These are phyloP conservation scores for Lentinula lateritia DNA, from an alignment of 768 basidiomycete species.

Conservation along the genomic window DNA sequence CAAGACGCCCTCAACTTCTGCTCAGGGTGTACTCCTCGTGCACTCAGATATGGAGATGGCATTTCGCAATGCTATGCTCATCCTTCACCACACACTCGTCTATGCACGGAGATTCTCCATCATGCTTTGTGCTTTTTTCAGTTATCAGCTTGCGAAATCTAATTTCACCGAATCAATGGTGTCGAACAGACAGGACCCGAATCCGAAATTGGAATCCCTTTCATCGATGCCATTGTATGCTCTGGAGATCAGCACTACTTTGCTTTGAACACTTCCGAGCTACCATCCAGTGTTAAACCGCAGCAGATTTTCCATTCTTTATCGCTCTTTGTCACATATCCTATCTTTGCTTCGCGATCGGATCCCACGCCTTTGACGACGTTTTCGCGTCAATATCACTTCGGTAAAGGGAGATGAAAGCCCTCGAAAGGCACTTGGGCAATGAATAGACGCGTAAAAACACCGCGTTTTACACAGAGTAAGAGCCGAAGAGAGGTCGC, in stretches of 20 bases:
- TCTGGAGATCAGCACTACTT: too few relatives aligned
- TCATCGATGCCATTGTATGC: neutral
- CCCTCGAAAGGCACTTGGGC: neutral
- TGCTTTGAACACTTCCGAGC: neutral
- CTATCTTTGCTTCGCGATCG: neutral
- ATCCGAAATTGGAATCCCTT: neutral
- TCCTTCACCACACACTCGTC: neutral
- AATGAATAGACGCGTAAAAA: conserved; percentile 1
- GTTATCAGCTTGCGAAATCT: neutral
- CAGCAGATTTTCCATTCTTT: neutral
- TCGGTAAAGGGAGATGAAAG: conserved; percentile 1
- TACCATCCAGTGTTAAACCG: neutral
- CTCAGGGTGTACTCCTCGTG: neutral
- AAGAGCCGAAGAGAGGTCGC: neutral
- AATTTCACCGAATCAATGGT: neutral
- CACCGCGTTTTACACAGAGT: conserved; percentile 1
- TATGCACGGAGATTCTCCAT: neutral
- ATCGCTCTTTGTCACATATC: neutral
- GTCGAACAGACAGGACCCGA: neutral
- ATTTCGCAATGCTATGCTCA: neutral
- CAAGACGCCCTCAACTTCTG: neutral
- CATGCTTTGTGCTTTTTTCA: neutral
- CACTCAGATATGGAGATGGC: neutral
- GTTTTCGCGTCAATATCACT: neutral
- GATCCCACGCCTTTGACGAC: neutral